phyloP scores from a whole-genome alignment of 139 green algal genomes.

The Chlorella sp. region DNA sequence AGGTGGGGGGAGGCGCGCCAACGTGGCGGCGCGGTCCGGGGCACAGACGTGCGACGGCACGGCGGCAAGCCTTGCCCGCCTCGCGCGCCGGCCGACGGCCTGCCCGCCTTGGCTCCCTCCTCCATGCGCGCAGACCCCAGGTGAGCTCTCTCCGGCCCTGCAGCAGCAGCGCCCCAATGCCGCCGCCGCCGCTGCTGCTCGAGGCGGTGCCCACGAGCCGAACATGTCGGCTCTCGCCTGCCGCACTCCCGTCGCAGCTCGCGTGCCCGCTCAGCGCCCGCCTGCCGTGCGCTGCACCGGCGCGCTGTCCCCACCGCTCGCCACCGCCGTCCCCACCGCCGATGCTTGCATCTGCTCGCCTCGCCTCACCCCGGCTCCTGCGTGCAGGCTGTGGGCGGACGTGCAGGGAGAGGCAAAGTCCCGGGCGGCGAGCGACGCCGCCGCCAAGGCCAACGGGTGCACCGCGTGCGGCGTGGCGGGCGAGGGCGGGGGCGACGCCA shows the following conservation, averaged over 20 bases:
- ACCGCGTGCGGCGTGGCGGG: neutral
- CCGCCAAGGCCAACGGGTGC: neutral
- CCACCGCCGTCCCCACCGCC: neutral
- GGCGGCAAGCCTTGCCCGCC: no score
- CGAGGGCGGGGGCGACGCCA: neutral
- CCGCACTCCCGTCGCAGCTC: neutral
- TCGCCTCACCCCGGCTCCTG: neutral
- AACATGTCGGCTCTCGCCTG: neutral
- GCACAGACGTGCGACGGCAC: no score
- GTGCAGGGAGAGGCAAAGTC: no score
- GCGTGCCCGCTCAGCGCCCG: neutral
- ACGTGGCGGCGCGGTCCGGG: no score
- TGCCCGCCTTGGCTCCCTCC: no score
- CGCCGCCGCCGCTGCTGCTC: neutral
- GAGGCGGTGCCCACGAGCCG: neutral
- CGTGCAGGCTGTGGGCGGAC: constrained; percentile 16
- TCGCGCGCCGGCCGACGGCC: no score
- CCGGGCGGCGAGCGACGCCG: neutral
- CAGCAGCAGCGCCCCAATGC: neutral
- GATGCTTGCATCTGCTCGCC: neutral
- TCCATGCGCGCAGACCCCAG: no score
- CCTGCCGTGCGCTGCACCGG: neutral
- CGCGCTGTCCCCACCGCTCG: neutral
- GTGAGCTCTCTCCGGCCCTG: no score
- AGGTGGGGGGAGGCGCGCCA: no score